Evolutionary conservation across 306 rosid genomes (phyloP).

Genomic region (Neltuma alba): DNA sequence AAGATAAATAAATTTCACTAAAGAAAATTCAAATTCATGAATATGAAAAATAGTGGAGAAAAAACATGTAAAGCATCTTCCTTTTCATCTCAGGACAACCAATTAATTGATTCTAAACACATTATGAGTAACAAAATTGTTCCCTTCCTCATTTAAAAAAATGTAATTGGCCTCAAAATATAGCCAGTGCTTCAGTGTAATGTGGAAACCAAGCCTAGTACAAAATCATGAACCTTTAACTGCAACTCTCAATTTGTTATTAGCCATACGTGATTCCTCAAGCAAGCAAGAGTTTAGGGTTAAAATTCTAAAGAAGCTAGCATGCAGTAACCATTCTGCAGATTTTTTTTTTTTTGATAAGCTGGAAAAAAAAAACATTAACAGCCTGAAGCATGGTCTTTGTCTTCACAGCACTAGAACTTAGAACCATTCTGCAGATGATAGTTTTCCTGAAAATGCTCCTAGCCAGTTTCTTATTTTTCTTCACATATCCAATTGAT

Average conservation of each 20-base stretch:
- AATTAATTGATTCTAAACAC: constrained; percentile 13
- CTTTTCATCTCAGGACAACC: constrained; percentile 20
- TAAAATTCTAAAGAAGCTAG: not conserved
- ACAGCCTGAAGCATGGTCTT: too few relatives aligned
- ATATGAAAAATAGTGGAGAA: not conserved
- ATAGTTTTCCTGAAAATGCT: constrained; percentile 23
- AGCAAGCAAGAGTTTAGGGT: constrained; percentile 8
- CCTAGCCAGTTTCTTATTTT: constrained; percentile 1
- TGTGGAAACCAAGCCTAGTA: not conserved
- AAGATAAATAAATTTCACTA: constrained; percentile 33
- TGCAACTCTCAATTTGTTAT: constrained; percentile 16
- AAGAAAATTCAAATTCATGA: constrained; percentile 28
- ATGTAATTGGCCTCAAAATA: not conserved
- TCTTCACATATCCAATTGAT: not conserved
- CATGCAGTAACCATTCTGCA: not conserved
- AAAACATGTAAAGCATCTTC: not conserved
- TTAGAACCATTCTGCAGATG: constrained; percentile 1
- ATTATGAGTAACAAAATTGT: not conserved
- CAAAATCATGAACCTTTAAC: not conserved
- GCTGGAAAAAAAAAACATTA: too few relatives aligned
- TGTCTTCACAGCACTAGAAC: too few relatives aligned
- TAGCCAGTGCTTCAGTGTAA: not conserved
- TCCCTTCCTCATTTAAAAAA: not conserved
- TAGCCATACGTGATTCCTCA: not conserved
- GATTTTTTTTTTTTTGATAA: too few relatives aligned